Conservation (phyloP, 345 rosid genomes). For the Microcos paniculata region DNA sequence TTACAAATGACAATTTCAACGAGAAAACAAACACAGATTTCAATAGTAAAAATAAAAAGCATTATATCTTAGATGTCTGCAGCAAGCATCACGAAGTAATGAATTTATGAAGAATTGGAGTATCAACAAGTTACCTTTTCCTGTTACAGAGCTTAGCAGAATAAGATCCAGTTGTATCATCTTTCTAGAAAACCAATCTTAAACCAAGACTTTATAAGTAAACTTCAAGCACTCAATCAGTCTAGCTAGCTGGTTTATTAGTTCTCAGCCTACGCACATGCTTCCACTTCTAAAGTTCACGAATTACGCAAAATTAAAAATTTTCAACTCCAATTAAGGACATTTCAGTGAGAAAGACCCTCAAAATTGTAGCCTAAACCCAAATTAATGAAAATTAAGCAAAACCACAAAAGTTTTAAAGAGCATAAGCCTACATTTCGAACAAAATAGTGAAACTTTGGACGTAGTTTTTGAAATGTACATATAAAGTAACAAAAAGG, state of each 20-base stretch:
- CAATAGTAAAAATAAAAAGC: not conserved
- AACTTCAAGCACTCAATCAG: not conserved
- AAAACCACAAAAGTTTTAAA: not conserved
- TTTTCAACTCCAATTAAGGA: not conserved
- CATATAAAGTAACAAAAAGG: too few relatives aligned
- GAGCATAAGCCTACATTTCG: not conserved
- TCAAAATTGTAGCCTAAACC: not conserved
- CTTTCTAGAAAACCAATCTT: not conserved
- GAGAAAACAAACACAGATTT: not conserved
- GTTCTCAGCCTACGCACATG: not conserved
- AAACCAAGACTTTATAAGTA: not conserved
- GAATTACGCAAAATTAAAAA: not conserved
- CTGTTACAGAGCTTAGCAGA: not conserved
- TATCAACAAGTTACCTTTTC: not conserved
- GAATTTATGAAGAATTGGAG: not conserved
- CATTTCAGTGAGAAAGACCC: not conserved
- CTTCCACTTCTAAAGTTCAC: constrained; percentile 3
- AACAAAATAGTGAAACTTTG: not conserved
- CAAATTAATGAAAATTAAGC: not conserved
- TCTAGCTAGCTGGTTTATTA: not conserved
- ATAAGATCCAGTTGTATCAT: not conserved
- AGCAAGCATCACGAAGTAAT: not conserved
- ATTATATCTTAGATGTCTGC: too few relatives aligned
- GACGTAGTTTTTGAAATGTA: not conserved
- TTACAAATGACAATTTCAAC: constrained; percentile 3